phyloP scores from a whole-genome alignment of 768 basidiomycete genomes.

The Tricholoma matsutake region DNA sequence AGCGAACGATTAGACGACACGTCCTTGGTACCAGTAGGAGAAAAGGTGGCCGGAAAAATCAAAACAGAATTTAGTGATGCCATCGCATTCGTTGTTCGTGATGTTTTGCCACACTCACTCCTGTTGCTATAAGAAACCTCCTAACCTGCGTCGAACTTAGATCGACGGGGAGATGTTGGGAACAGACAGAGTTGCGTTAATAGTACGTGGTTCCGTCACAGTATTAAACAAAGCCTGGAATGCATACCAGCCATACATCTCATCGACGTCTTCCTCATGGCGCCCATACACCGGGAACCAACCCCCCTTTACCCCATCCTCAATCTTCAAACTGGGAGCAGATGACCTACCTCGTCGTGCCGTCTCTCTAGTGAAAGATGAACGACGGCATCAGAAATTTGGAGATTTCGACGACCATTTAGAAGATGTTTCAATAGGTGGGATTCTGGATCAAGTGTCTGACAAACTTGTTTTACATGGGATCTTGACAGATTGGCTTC shows the following conservation, averaged over 20 bases:
- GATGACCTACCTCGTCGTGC: conserved; percentile 45
- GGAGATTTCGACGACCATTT: conserved; percentile 84
- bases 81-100: conserved; percentile 67
- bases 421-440: conserved; percentile 64
- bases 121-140: neutral
- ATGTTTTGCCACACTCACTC: neutral
- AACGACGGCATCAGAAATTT: conserved; percentile 52
- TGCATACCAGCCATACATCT: conserved; percentile 46
- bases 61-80: conserved; percentile 52
- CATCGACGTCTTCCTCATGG: conserved; percentile 40
- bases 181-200: conserved; percentile 47
- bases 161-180: conserved; percentile 60
- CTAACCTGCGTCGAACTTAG: conserved; percentile 30
- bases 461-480: neutral
- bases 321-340: conserved; percentile 45
- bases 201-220: conserved; percentile 41
- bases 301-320: conserved; percentile 42
- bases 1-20: conserved; percentile 61
- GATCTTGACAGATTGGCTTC: neutral
- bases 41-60: conserved; percentile 57
- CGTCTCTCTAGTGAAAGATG: conserved; percentile 45
- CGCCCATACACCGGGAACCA: conserved; percentile 38
- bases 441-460: conserved; percentile 3
- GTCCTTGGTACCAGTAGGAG: conserved; percentile 62
- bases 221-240: neutral